phyloP scores from a whole-genome alignment of 2,329 filamentous ascomycete species.

The Monosporascus sp. region DNA sequence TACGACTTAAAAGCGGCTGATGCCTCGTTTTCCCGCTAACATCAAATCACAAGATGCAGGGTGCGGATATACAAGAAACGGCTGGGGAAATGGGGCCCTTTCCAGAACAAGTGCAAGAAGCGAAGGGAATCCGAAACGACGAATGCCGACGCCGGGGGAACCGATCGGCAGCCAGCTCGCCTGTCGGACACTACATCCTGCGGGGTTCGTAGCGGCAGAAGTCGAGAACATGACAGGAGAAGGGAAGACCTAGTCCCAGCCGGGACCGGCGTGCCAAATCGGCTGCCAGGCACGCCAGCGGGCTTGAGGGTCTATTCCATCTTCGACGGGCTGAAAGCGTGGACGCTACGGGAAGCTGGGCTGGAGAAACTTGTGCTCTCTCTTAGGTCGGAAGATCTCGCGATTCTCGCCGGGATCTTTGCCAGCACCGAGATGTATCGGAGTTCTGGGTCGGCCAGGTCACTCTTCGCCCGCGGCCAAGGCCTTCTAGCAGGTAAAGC shows the following conservation, averaged over 20 bases:
- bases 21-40: too few relatives aligned
- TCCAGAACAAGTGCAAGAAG: slow-evolving; percentile 3
- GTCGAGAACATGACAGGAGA: not conserved
- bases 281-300: not conserved
- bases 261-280: not conserved
- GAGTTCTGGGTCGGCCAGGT: slow-evolving; percentile 1
- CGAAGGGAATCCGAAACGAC: not conserved
- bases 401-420: not conserved
- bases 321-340: not conserved
- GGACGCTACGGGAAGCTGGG: not conserved
- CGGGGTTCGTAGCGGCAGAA: not conserved
- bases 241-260: not conserved
- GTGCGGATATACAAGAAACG: slow-evolving; percentile 4
- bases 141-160: not conserved
- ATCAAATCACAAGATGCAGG: not conserved
- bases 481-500: slow-evolving; percentile 7
- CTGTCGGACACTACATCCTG: too few relatives aligned
- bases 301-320: not conserved
- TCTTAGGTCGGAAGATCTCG: not conserved
- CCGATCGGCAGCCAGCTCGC: too few relatives aligned
- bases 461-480: not conserved
- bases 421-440: slow-evolving; percentile 3
- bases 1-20: too few relatives aligned
- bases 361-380: not conserved
- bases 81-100: slow-evolving; percentile 3